Conservation (phyloP, 805 yeast genomes). For the Zygosaccharomyces rouxii region DNA sequence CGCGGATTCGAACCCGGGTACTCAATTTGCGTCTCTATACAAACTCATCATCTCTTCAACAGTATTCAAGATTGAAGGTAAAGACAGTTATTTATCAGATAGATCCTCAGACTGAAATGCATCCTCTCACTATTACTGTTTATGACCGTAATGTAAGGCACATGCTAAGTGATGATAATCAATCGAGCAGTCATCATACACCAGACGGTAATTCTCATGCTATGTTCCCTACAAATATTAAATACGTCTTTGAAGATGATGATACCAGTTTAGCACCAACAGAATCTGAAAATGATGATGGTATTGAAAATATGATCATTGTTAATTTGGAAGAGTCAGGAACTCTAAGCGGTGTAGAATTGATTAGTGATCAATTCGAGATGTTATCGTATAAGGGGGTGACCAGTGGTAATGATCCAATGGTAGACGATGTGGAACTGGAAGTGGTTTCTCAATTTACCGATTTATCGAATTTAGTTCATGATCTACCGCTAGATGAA, state of each 20-base stretch:
- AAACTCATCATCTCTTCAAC: too few relatives aligned
- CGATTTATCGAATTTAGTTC: conserved; percentile 14
- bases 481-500: conserved; percentile 20
- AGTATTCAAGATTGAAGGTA: too few relatives aligned
- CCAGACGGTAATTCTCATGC: conserved; percentile 12
- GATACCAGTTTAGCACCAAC: conserved; percentile 11
- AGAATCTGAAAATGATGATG: conserved; percentile 11
- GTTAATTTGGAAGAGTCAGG: conserved; percentile 21
- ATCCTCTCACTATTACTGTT: conserved; percentile 21
- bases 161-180: conserved; percentile 8
- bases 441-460: conserved; percentile 30
- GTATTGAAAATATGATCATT: conserved; percentile 28
- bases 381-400: conserved; percentile 19
- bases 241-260: conserved; percentile 33
- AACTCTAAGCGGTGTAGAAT: conserved; percentile 19
- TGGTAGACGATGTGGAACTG: conserved; percentile 18
- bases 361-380: conserved; percentile 30
- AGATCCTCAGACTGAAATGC: conserved; percentile 5
- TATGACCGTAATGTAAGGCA: conserved; percentile 24
- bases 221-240: conserved; percentile 30
- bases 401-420: conserved; percentile 1
- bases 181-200: conserved; percentile 12
- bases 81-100: too few relatives aligned
- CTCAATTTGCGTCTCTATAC: too few relatives aligned
- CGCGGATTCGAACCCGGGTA: too few relatives aligned